These are phyloP conservation scores for Leptographium procerum DNA, from an alignment of 2,329 filamentous ascomycete genomes.

Conservation along the genomic window DNA sequence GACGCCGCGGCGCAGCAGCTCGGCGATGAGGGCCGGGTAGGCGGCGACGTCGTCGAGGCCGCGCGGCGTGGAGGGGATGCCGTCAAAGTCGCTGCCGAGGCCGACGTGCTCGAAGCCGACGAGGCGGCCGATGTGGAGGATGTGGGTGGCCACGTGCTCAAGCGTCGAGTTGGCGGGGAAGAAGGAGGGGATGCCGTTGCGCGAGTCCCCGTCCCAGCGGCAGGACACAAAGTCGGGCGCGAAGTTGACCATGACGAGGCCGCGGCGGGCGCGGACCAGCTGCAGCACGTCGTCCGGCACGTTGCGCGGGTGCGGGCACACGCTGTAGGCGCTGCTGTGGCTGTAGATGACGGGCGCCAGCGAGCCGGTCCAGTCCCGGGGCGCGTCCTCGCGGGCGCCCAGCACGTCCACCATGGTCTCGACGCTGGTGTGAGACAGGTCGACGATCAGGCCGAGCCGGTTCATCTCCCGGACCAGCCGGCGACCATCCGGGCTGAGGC, in stretches of 20 bases:
- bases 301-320: constrained; percentile 85
- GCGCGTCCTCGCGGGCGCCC: constrained; percentile 33
- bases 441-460: constrained; percentile 85
- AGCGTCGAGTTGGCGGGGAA: constrained; percentile 62
- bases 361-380: constrained; percentile 53
- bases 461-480: constrained; percentile 81
- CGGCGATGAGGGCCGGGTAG: constrained; percentile 67
- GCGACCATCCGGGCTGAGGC: constrained; percentile 60
- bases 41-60: constrained; percentile 80
- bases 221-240: constrained; percentile 74
- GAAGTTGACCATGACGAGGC: constrained; percentile 88
- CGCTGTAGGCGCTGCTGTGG: constrained; percentile 67
- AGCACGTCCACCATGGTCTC: constrained; percentile 83
- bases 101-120: constrained; percentile 86
- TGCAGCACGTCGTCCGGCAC: constrained; percentile 75
- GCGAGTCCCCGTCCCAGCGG: constrained; percentile 32
- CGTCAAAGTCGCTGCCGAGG: constrained; percentile 83
- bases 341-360: constrained; percentile 78
- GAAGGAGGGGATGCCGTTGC: constrained; percentile 50
- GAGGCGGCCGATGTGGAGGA: constrained; percentile 67
- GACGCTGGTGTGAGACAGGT: constrained; percentile 63
- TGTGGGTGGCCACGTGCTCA: constrained; percentile 66
- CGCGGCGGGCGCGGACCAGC: constrained; percentile 60
- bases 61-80: constrained; percentile 51
- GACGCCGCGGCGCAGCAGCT: constrained; percentile 62